phyloP scores from a whole-genome alignment of 2,329 filamentous ascomycete genomes.

The Talaromyces islandicus region DNA sequence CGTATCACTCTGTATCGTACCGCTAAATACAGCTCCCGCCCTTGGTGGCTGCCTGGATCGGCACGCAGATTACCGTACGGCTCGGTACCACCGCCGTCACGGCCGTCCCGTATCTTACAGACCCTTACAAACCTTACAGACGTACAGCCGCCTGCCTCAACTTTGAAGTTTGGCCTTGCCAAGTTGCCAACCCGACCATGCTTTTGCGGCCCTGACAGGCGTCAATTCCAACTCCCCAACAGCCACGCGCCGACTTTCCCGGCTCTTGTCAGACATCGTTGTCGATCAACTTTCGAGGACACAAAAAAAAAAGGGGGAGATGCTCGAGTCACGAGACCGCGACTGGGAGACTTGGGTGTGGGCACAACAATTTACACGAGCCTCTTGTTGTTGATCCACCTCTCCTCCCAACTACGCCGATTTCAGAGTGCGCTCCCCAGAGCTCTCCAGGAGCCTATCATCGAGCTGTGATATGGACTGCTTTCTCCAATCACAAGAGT shows the following conservation, averaged over 20 bases:
- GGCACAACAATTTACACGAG: not conserved
- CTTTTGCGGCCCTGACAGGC: not conserved
- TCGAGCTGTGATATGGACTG: not conserved
- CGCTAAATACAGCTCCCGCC: no score
- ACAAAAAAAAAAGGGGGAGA: not conserved
- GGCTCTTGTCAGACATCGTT: not conserved
- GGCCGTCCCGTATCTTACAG: not conserved
- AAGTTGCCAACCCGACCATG: not conserved
- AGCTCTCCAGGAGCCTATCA: not conserved
- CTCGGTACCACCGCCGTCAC: no score
- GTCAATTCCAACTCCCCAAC: not conserved
- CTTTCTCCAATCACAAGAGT: not conserved
- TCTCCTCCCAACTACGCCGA: not conserved
- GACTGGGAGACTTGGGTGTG: not conserved
- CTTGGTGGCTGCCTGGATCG: not conserved
- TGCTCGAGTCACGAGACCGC: not conserved
- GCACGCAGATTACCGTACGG: not conserved
- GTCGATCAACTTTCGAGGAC: not conserved
- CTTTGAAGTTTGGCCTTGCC: not conserved
- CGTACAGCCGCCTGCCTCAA: not conserved
- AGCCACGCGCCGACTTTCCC: not conserved
- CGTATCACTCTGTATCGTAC: not conserved
- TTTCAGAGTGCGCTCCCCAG: not conserved
- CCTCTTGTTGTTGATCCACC: not conserved
- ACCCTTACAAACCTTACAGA: not conserved